Base-by-base conservation (phyloP, 495 filamentous ascomycete genomes). In the Darksidea phi region DNA sequence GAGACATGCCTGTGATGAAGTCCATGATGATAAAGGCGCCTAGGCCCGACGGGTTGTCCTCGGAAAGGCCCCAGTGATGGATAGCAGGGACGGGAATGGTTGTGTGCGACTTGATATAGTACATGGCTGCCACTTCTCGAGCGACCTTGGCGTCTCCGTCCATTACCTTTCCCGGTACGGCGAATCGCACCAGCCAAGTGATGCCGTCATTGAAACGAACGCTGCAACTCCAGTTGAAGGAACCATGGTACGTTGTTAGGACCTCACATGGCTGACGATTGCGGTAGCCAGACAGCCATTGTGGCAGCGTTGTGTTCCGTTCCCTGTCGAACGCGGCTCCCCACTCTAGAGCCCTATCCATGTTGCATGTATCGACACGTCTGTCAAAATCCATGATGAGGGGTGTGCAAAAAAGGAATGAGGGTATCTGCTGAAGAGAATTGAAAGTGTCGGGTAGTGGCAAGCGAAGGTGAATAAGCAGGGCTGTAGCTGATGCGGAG, bases 21-120 rank as follows among this genome's bases (percentile, higher is more conserved):
- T 58, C 54, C 28, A 58, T 58, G n/a, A 58, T 48, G 21, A 58
- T 58, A 48, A 58, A 58, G 24, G 45, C 24, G 15, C 54, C 54
- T 58, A 58, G 26, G 23, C 54, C 54, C 25, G 25, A 48, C n/a
- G 45, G 43, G 43, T 58, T 58, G 45, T 58, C 54, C 38, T 58
- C 49, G n/a, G 54, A 58, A 36, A 58, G 54, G 21, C 54, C 54
- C 54, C 28, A 58, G 42, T 45, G n/a, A 26, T 58, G 21, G 23
- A 58, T 48, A 15, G 41, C 26, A 58, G 54, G 54, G 38, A 58
- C 28, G 13, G 54, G 45, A 47, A 58, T 58, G 28, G 41, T 58
- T 58, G 45, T 58, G 21, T 58, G 21, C 54, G 41, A 37, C 54
- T 47, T 58, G 45, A 58, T 43, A 45, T 47, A 58, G 54, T 48